These are phyloP conservation scores for Sugiyamaella valdiviana DNA, from an alignment of 805 yeast genomes.

Conservation along the genomic window DNA sequence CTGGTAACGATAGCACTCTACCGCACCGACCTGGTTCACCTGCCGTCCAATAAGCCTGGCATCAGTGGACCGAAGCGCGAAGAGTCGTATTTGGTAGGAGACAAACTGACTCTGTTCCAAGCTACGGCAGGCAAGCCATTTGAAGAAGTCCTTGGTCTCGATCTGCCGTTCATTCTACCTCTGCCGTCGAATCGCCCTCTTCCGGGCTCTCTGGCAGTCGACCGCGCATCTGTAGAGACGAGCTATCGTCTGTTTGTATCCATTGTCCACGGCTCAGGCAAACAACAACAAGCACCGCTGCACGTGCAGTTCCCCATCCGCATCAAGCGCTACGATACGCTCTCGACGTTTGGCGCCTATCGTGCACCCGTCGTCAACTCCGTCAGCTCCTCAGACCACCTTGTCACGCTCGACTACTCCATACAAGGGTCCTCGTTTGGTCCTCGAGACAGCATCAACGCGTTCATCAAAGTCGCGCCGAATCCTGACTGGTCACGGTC, in stretches of 20 bases:
- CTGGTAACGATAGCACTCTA: conserved; percentile 33
- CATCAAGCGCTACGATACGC: conserved; percentile 34
- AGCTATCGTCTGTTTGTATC: conserved; percentile 32
- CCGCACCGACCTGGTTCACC: conserved; percentile 34
- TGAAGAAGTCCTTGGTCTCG: conserved; percentile 29
- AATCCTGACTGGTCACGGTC: conserved; percentile 35
- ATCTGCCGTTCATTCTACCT: conserved; percentile 35
- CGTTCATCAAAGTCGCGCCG: conserved; percentile 29
- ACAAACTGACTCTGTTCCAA: conserved; percentile 24
- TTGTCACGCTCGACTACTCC: conserved; percentile 30
- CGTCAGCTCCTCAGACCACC: conserved; percentile 31
- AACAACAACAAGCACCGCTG: conserved; percentile 15
- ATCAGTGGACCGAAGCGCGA: conserved; percentile 29
- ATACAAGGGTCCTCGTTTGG: conserved; percentile 35
- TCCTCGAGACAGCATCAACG: conserved; percentile 32
- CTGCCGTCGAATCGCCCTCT: conserved; percentile 30
- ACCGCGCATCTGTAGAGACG: conserved; percentile 29
- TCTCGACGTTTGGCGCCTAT: conserved; percentile 35
- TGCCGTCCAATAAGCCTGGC: conserved; percentile 32
- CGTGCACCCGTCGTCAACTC: conserved; percentile 26
- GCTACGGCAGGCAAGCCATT: conserved; percentile 18
- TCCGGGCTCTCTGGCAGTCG: conserved; percentile 32
- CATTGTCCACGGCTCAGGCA: conserved; percentile 19
- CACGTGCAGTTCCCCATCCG: conserved; percentile 32
- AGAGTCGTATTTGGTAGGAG: conserved; percentile 33